phyloP scores from a whole-genome alignment of 257 asterid genomes.

The Coffea canephora region DNA sequence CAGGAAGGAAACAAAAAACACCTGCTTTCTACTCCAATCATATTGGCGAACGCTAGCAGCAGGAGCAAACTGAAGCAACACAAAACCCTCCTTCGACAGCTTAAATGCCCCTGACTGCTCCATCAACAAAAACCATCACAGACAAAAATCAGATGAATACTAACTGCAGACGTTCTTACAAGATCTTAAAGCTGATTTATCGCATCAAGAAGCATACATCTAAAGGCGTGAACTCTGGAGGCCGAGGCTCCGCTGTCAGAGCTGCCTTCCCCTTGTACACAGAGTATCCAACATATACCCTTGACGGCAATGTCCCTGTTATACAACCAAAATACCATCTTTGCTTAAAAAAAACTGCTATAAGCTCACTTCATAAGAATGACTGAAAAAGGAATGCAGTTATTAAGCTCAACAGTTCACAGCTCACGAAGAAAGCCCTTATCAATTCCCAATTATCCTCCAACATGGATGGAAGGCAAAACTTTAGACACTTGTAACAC shows the following conservation, averaged over 20 bases:
- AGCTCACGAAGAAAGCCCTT: neutral
- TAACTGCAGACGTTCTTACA: neutral
- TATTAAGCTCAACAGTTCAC: neutral
- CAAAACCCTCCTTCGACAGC: constrained; percentile 75
- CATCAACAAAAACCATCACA: constrained; percentile 19
- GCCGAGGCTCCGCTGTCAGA: constrained; percentile 72
- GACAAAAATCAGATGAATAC: constrained; percentile 17
- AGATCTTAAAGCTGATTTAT: neutral
- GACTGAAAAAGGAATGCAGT: neutral
- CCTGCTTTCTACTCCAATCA: constrained; percentile 97
- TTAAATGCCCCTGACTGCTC: constrained; percentile 91
- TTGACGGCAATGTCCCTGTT: constrained; percentile 58
- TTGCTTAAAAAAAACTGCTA: neutral
- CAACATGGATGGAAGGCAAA: neutral
- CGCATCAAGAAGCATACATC: constrained; percentile 45
- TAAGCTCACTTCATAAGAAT: constrained; percentile 4
- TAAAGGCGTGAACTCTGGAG: constrained; percentile 81
- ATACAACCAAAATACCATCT: constrained; percentile 11
- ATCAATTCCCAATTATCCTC: neutral
- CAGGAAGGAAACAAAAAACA: constrained; percentile 15
- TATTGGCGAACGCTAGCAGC: constrained; percentile 88
- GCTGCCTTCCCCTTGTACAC: constrained; percentile 97
- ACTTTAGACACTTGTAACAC: neutral
- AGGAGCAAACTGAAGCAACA: constrained; percentile 91
- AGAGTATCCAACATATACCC: constrained; percentile 79